These are phyloP conservation scores for Brasilioporus rufonigricans DNA, from an alignment of 768 basidiomycete species.

Conservation along the genomic window DNA sequence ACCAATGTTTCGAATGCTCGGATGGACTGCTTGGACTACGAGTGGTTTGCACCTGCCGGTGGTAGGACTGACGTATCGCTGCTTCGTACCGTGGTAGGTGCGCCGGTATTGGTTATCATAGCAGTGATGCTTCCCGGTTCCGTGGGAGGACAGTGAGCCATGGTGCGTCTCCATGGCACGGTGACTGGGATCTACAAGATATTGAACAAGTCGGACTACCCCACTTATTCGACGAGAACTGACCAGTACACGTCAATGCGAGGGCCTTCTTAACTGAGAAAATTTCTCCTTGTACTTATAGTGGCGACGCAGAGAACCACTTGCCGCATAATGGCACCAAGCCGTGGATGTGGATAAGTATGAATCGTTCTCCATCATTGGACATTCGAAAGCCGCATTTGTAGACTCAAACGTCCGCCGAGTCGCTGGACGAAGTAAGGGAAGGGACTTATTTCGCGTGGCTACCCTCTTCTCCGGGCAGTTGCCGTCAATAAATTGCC, in stretches of 20 bases:
- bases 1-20: not conserved
- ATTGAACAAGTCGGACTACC: not conserved
- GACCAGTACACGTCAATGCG: not conserved
- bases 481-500: too few species aligned
- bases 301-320: too few species aligned
- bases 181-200: not conserved
- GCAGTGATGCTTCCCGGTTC: slow-evolving; percentile 1
- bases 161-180: not conserved
- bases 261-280: too few species aligned
- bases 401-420: too few species aligned
- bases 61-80: slow-evolving; percentile 24
- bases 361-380: too few species aligned
- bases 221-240: not conserved
- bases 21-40: slow-evolving; percentile 23
- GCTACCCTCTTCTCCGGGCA: too few species aligned
- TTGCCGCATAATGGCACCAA: too few species aligned
- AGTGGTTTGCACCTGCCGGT: slow-evolving; percentile 25
- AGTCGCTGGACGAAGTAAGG: too few species aligned
- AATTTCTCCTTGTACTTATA: too few species aligned
- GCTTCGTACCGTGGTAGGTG: slow-evolving; percentile 7
- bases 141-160: not conserved
- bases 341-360: too few species aligned
- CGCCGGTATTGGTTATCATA: slow-evolving; percentile 19
- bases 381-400: too few species aligned
- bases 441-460: too few species aligned